Evolutionary conservation across 2,329 filamentous ascomycete genomes (phyloP).

Genomic region (Colletotrichum plurivorum): DNA sequence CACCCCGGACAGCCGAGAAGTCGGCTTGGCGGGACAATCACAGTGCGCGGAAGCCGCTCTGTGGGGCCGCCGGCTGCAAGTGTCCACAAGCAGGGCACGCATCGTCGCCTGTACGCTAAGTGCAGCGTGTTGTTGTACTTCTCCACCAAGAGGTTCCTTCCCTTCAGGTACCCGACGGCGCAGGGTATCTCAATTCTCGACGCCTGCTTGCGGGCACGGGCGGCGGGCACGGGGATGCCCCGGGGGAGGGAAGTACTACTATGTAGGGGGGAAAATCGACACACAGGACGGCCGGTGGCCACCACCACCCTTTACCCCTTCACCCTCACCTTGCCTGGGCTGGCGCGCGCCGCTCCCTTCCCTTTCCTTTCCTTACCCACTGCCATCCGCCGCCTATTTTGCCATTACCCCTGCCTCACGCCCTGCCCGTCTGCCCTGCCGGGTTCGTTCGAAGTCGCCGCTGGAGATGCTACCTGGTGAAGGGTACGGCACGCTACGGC

Average conservation of each 20-base stretch:
- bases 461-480: slow-evolving; percentile 12
- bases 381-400: not conserved
- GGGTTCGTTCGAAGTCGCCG: slow-evolving; percentile 13
- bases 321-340: slow-evolving; percentile 1
- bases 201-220: not conserved
- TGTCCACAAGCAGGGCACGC: not conserved
- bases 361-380: slow-evolving; percentile 5
- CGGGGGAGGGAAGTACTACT: slow-evolving; percentile 3
- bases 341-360: slow-evolving; percentile 13
- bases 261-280: slow-evolving; percentile 2
- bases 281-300: slow-evolving; percentile 4
- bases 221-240: slow-evolving; percentile 29
- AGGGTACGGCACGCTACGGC: not conserved
- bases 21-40: slow-evolving; percentile 37
- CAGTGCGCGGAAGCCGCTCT: slow-evolving; percentile 38
- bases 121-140: slow-evolving; percentile 1
- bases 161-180: not conserved
- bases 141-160: slow-evolving; percentile 16
- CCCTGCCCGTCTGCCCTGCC: slow-evolving; percentile 10
- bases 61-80: slow-evolving; percentile 31
- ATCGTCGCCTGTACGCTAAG: not conserved
- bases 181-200: slow-evolving; percentile 18
- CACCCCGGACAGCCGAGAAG: slow-evolving; percentile 27
- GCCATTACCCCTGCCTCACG: not conserved
- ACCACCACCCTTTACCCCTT: not conserved